Base-by-base conservation (phyloP, 495 filamentous ascomycete genomes). In the Hypoxylon perforatum region DNA sequence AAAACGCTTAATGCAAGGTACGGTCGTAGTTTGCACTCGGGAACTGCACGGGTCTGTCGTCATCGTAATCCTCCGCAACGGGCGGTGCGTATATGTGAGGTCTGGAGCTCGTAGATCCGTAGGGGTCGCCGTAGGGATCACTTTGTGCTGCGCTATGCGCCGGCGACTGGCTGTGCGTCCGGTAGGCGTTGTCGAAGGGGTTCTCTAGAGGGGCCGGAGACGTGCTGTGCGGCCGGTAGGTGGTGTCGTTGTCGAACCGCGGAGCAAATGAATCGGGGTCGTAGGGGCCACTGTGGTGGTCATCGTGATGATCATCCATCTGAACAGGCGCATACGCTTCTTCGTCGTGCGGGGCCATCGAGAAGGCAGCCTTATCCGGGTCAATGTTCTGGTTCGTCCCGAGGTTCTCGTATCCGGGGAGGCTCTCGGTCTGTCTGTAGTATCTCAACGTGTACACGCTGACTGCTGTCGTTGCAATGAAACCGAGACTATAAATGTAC, bases 391-490 rank as follows among this genome's bases (percentile, higher is more conserved):
- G 74, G 47, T 77, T 81, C 48, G 77, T 78, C n/a, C 84, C 82
- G 18, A 73, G 69, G 49, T 84, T 85, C 22, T 87, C 85, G 55
- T 87, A 85, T 25, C 88, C 88, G n/a, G 91, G 92, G 5, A 94
- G 85, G 41, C 84, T 85, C 61, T 92, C 91, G 65, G 92, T 88
- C 56, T 86, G 86, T 62, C 90, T 86, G 82, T 90, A 96, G 79
- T 93, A 90, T 70, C 88, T 84, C 54, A 92, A 82, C 49, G 88
- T 90, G 78, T 92, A 91, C 70, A 92, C 80, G 59, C 92, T 94
- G 51, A 97, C 83, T 55, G 82, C 86, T 48, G 86, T 86, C 3
- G 94, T 94, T 10, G 85, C 72, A 60, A 84, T 75, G 79, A 93
- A 97, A 66, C 91, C 83, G 30, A 97, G 74, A 76, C 92, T 97